Evolutionary conservation across 495 filamentous ascomycete genomes (phyloP).

Genomic region (Penicillium macrosclerotiorum): DNA sequence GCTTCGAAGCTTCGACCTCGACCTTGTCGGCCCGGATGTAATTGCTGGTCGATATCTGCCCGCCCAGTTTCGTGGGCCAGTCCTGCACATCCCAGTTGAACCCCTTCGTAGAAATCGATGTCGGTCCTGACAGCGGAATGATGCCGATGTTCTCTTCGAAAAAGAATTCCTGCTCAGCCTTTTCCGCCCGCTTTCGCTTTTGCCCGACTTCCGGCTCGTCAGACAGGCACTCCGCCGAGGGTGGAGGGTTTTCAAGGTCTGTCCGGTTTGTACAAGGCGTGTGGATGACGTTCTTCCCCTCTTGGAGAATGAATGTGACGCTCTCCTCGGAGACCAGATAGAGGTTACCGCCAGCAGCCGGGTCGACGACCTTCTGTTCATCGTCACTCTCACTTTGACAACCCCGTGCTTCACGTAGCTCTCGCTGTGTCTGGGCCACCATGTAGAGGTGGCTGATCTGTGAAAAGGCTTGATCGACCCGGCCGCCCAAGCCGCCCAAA

Average conservation of each 20-base stretch:
- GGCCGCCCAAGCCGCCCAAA: constrained; percentile 80
- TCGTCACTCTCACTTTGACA: background rate
- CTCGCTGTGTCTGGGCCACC: constrained; percentile 29
- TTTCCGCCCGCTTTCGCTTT: constrained; percentile 1
- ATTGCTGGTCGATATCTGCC: constrained; percentile 90
- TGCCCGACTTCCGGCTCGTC: too few relatives aligned
- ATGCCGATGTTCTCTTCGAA: constrained; percentile 76
- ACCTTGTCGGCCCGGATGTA: constrained; percentile 62
- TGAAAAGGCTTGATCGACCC: constrained; percentile 88
- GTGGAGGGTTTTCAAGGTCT: constrained; percentile 1
- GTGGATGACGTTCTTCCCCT: constrained; percentile 66
- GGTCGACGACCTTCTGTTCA: background rate
- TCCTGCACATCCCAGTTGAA: constrained; percentile 86
- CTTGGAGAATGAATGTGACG: constrained; percentile 72
- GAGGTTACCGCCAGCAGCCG: constrained; percentile 37
- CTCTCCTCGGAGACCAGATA: constrained; percentile 77
- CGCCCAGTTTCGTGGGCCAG: constrained; percentile 80
- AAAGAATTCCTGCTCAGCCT: constrained; percentile 12
- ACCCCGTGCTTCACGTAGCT: constrained; percentile 11
- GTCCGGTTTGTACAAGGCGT: constrained; percentile 51
- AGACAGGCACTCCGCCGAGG: too few relatives aligned
- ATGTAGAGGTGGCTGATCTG: constrained; percentile 75
- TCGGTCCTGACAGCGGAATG: constrained; percentile 72
- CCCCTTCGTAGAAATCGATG: constrained; percentile 70
- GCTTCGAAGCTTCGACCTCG: constrained; percentile 60